Evolutionary conservation across 73 alveolate species (phyloP).

Genomic region (Tetrahymena malaccensis): DNA sequence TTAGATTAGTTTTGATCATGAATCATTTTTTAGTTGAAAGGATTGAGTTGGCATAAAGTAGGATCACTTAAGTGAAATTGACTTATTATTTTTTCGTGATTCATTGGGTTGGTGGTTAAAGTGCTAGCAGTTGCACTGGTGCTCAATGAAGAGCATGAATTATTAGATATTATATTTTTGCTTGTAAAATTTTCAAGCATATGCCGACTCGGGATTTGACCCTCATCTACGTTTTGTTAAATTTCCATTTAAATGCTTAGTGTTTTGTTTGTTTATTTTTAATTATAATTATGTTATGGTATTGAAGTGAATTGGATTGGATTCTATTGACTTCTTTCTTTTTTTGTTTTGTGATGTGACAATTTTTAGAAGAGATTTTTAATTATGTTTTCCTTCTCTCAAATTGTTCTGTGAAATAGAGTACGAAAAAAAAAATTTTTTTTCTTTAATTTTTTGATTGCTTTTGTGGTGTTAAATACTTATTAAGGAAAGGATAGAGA

Average conservation of each 20-base stretch:
- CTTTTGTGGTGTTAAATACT: neutral
- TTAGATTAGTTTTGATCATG: neutral
- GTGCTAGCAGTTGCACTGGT: neutral
- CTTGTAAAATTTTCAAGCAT: neutral
- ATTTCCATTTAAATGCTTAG: neutral
- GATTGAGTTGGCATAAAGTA: neutral
- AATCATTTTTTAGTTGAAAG: neutral
- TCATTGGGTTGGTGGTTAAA: neutral
- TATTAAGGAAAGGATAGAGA: neutral
- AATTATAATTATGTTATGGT: neutral
- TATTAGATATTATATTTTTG: neutral
- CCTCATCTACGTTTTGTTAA: neutral
- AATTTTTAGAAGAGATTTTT: neutral
- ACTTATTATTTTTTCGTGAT: neutral
- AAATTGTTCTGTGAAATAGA: neutral
- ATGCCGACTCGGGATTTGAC: neutral
- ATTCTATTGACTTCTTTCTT: neutral
- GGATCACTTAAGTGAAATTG: neutral
- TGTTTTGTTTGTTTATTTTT: neutral
- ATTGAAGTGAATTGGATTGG: neutral
- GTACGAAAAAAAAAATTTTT: neutral
- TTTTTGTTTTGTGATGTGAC: neutral
- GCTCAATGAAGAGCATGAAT: neutral
- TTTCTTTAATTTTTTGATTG: too few relatives aligned
- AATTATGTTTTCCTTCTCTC: neutral